Evolutionary conservation across 805 yeast species (phyloP).

Genomic region (Schwanniomyces polymorphus): DNA sequence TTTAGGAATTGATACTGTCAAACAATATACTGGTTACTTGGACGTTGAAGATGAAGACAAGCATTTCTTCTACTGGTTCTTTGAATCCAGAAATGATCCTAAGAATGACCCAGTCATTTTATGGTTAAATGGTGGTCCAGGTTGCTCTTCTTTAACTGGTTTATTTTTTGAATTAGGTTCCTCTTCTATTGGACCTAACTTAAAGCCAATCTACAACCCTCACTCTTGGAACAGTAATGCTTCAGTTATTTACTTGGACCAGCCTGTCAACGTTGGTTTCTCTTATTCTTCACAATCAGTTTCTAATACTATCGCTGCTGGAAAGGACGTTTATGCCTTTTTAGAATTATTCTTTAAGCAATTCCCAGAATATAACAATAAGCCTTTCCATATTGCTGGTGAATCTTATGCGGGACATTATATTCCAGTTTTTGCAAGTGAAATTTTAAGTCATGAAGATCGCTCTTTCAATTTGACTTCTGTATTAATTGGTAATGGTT

Average conservation of each 20-base stretch:
- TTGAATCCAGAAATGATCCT: conserved; percentile 46
- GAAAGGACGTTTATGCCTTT: conserved; percentile 35
- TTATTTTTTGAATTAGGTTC: conserved; percentile 37
- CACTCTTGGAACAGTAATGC: conserved; percentile 34
- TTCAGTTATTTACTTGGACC: conserved; percentile 42
- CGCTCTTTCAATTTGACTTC: conserved; percentile 61
- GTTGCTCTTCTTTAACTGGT: conserved; percentile 35
- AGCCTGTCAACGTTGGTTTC: conserved; percentile 35
- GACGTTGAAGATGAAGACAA: conserved; percentile 76
- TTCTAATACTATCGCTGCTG: conserved; percentile 31
- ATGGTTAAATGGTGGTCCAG: conserved; percentile 40
- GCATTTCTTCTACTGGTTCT: conserved; percentile 47
- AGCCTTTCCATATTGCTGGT: conserved; percentile 39
- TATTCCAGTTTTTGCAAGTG: conserved; percentile 45
- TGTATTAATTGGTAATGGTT: conserved; percentile 88
- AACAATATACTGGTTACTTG: conserved; percentile 83
- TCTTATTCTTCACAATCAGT: conserved; percentile 32
- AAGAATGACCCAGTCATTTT: conserved; percentile 33
- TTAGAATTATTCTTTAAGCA: conserved; percentile 37
- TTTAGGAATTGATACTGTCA: conserved; percentile 78
- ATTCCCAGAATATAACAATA: conserved; percentile 29
- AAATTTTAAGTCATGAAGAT: conserved; percentile 40
- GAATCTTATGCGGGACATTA: conserved; percentile 50
- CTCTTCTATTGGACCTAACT: conserved; percentile 23
- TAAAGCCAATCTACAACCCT: conserved; percentile 30